Evolutionary conservation across 768 basidiomycete species (phyloP), one percentile per base, ranked within the genome.

Genomic region (Kwoniella newhampshirensis): DNA sequence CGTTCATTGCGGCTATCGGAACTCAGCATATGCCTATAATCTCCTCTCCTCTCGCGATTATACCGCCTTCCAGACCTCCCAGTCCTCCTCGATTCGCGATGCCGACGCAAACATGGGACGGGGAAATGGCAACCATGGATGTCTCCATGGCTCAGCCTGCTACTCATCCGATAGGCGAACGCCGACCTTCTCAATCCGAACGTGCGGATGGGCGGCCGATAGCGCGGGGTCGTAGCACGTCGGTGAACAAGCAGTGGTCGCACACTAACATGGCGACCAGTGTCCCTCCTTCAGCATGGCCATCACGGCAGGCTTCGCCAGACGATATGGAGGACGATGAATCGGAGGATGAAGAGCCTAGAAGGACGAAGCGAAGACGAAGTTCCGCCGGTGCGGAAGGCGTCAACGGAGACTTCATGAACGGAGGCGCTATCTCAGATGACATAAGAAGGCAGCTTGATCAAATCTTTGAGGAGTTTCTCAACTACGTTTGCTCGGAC

Each of bases 401-500:
- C n/a, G 59, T 48, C 20, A 62, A 63, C 49, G 47, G 37, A 9
- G 70, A 68, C 12, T 23, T 59, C 35, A 32, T 64, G 51, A 62
- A 59, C 12, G 68, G 61, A 11, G 61, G 61, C 1, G 41, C 65
- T 2, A 69, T 76, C 26, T 73, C 70, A 8, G 73, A 75, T 11
- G 92, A 94, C 74, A 87, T 91, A 66, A 83, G 85, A 54, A 77
- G 80, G 18, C 87, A 89, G 68, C 86, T 98, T 49, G 91, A 96
- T 76, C 84, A 86, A 61, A 86, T 96, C 70, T 96, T 98, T 78
- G 85, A 91, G 71, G 85, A 87, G 63, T 98, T 89, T 71, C 78
- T 98, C 65, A 91, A 87, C 72, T 83, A 80, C 51, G 83, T 89
- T 51, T 98, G 93, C 78, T 93, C 90, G 18, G 89, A 96, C 75